These are phyloP conservation scores for Ustilago vetiveriae DNA, from an alignment of 1,284 basidiomycete genomes.

Conservation along the genomic window DNA sequence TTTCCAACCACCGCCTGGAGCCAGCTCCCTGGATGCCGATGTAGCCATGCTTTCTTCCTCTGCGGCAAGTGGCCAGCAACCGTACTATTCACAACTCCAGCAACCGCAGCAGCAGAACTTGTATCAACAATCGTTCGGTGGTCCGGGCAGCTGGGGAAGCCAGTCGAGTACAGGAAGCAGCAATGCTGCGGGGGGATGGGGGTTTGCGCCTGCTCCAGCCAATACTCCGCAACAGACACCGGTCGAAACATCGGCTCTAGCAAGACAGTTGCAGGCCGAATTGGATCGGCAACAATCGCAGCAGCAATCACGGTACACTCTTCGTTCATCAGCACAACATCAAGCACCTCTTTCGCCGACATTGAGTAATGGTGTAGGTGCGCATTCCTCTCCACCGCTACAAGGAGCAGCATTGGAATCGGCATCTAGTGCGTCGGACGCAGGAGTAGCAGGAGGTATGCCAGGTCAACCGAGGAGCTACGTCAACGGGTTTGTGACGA, in stretches of 20 bases:
- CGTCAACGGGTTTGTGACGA: conserved; percentile 29
- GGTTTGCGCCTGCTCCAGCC: conserved; percentile 41
- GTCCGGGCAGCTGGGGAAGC: conserved; percentile 12
- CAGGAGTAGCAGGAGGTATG: not conserved
- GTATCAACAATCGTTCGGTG: conserved; percentile 12
- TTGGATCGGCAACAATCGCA: conserved; percentile 15
- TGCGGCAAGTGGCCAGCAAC: not conserved
- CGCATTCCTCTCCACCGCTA: not conserved
- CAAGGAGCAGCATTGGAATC: not conserved
- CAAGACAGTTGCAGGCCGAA: conserved; percentile 46
- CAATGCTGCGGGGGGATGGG: conserved; percentile 11
- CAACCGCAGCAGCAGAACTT: not conserved
- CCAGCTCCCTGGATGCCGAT: conserved; percentile 38
- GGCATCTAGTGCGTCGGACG: not conserved
- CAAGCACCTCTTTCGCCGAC: not conserved
- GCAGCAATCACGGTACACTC: not conserved
- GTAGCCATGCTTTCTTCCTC: conserved; percentile 45
- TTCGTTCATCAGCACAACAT: not conserved
- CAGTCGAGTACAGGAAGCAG: conserved; percentile 15
- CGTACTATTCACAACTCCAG: conserved; percentile 2
- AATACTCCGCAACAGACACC: conserved; percentile 55
- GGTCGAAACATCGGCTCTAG: conserved; percentile 43
- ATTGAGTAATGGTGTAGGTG: not conserved
- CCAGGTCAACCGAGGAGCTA: conserved; percentile 16
- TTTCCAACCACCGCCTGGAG: not conserved